Evolutionary conservation across 2,329 filamentous ascomycete genomes (phyloP).

Genomic region (Cercospora beticola): DNA sequence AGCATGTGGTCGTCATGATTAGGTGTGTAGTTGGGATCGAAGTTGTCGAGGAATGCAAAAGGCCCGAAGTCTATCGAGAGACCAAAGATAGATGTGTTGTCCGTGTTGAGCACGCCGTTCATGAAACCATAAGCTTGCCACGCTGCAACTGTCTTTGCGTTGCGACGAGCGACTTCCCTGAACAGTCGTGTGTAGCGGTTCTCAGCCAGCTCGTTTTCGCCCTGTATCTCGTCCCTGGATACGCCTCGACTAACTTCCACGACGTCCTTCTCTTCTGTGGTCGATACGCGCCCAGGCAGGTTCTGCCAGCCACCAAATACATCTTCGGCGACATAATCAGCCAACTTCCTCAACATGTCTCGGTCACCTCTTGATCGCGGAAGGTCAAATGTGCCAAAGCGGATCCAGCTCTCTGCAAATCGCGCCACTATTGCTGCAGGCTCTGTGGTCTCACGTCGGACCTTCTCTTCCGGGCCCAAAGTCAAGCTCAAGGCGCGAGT

Average conservation of each 20-base stretch:
- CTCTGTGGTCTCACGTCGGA: slow-evolving; percentile 76
- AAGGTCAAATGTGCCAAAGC: slow-evolving; percentile 96
- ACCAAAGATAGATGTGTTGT: slow-evolving; percentile 90
- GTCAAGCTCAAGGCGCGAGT: slow-evolving; percentile 85
- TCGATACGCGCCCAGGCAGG: slow-evolving; percentile 61
- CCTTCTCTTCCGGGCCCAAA: slow-evolving; percentile 68
- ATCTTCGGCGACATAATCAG: slow-evolving; percentile 82
- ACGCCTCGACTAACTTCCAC: slow-evolving; percentile 41
- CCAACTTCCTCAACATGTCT: slow-evolving; percentile 67
- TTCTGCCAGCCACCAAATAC: slow-evolving; percentile 85
- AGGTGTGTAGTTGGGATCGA: slow-evolving; percentile 90
- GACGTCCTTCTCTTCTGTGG: slow-evolving; percentile 51
- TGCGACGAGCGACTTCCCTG: slow-evolving; percentile 79
- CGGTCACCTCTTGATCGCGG: slow-evolving; percentile 78
- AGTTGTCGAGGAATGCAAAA: slow-evolving; percentile 96
- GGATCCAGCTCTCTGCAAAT: slow-evolving; percentile 87
- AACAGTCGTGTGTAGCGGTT: slow-evolving; percentile 88
- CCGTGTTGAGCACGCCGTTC: slow-evolving; percentile 96
- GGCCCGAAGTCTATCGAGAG: slow-evolving; percentile 93
- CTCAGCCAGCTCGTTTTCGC: slow-evolving; percentile 63
- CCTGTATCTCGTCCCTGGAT: slow-evolving; percentile 60
- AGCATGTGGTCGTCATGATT: slow-evolving; percentile 92
- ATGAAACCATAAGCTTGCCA: slow-evolving; percentile 99
- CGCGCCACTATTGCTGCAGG: slow-evolving; percentile 89
- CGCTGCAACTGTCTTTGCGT: slow-evolving; percentile 81